Evolutionary conservation across 805 yeast genomes (phyloP), one percentile per base, ranked within the genome.

Genomic region (Clavispora carvajalis): DNA sequence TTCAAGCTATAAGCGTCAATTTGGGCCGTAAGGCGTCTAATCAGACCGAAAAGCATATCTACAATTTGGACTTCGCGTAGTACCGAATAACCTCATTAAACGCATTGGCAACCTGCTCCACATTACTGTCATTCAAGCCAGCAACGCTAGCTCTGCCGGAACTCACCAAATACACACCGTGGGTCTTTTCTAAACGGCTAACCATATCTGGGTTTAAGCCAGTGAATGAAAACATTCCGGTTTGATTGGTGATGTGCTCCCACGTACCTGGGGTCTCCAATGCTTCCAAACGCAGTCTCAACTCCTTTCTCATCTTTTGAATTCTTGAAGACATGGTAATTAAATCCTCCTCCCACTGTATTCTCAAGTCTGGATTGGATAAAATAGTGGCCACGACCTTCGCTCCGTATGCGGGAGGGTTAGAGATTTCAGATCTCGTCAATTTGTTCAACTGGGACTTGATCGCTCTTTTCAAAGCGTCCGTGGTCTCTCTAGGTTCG

Each of bases 151-250:
- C 91, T 61, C 98, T 79, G 37, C 98, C 98, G 40, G 85, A 78
- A 34, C 79, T 60, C 16, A 86, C 86, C 61, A 90, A 62, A 61
- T 91, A 91, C 35, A 91, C 80, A 23, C 82, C 95, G 62, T 82
- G 95, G 52, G 82, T 77, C 43, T 74, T 59, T 55, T 87, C 95
- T 46, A 90, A 73, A 50, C 85, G 74, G 38, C 73, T 75, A 40
- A 85, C 95, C 79, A 87, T 91, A 23, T 77, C 82, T 22, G 83
- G 69, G 5, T 75, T 65, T 53, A 91, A 74, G 1, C 96, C 99
- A 22, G 98, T 91, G 69, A 82, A 91, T 25, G 96, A 88, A 62
- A 91, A 91, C 98, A 91, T 91, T 54, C 99, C 99, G 47, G 86
- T 84, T 71, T 93, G 99, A 48, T 73, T 71, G 35, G 80, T 82